Evolutionary conservation across 768 basidiomycete species (phyloP).

Genomic region (Mycena indigotica): DNA sequence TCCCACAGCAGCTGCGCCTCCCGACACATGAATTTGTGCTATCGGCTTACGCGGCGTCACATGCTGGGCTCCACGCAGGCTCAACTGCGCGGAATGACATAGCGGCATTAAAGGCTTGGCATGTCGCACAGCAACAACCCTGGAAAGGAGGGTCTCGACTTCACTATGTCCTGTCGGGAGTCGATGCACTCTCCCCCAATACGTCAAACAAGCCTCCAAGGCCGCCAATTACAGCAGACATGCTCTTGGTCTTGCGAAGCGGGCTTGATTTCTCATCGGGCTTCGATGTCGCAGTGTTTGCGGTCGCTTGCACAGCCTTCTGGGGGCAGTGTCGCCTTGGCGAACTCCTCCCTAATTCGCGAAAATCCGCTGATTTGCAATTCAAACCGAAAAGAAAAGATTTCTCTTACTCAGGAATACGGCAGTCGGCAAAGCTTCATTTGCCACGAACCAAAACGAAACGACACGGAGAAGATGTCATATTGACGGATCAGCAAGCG

Average conservation of each 20-base stretch:
- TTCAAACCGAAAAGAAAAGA: slow-evolving; percentile 9
- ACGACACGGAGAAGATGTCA: background rate
- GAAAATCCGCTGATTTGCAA: slow-evolving; percentile 1
- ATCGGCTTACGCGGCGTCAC: slow-evolving; percentile 30
- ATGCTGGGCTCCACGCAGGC: slow-evolving; percentile 23
- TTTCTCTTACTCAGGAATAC: too few species aligned
- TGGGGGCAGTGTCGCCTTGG: slow-evolving; percentile 37
- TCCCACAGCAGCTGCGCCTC: slow-evolving; percentile 17
- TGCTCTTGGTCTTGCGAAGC: slow-evolving; percentile 23
- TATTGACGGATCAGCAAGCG: background rate
- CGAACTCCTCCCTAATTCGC: slow-evolving; percentile 28
- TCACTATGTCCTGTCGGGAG: slow-evolving; percentile 26
- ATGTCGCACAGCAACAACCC: slow-evolving; percentile 27
- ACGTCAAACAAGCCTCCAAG: slow-evolving; percentile 17
- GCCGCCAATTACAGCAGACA: slow-evolving; percentile 24
- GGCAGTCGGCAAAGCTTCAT: slow-evolving; percentile 19
- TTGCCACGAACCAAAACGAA: slow-evolving; percentile 16
- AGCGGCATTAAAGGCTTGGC: slow-evolving; percentile 36
- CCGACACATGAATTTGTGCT: slow-evolving; percentile 32
- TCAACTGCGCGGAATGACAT: slow-evolving; percentile 27
- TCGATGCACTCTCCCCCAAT: slow-evolving; percentile 27
- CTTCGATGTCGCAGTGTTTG: slow-evolving; percentile 28
- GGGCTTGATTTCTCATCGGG: slow-evolving; percentile 20
- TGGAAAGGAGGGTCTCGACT: slow-evolving; percentile 28
- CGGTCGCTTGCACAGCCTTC: slow-evolving; percentile 30